Conservation (phyloP, 73 alveolate genomes). For the Paramecium pentaurelia region DNA sequence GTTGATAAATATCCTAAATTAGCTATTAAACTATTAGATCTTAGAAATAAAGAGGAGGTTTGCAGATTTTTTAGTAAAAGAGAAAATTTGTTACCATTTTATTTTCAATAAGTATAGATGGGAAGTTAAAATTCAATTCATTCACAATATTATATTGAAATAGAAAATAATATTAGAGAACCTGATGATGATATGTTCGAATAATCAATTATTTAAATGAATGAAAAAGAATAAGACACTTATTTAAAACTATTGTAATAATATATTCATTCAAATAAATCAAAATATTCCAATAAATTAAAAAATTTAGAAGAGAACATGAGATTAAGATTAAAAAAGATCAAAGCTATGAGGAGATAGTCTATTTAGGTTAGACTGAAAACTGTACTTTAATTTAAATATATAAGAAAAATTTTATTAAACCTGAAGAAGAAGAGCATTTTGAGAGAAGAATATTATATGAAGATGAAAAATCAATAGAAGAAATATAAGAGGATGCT, state of each 20-base stretch:
- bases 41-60: neutral
- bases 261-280: neutral
- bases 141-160: neutral
- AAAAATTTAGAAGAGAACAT: slow-evolving; percentile 12
- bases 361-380: neutral
- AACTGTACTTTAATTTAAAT: neutral
- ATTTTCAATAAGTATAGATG: neutral
- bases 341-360: neutral
- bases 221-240: slow-evolving; percentile 21
- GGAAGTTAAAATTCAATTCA: neutral
- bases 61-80: neutral
- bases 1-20: slow-evolving; percentile 13
- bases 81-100: neutral
- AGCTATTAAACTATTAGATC: slow-evolving; percentile 21
- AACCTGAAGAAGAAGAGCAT: neutral
- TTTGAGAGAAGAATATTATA: neutral
- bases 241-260: neutral
- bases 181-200: neutral
- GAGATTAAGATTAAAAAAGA: slow-evolving; percentile 3
- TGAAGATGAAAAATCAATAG: slow-evolving; percentile 3
- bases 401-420: neutral
- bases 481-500: slow-evolving; percentile 35
- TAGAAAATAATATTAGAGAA: neutral
- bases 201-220: slow-evolving; percentile 24
- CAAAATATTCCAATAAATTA: neutral